Conservation (phyloP, 192 early-diverging fungal species). For the Chytriomyces sp. region DNA sequence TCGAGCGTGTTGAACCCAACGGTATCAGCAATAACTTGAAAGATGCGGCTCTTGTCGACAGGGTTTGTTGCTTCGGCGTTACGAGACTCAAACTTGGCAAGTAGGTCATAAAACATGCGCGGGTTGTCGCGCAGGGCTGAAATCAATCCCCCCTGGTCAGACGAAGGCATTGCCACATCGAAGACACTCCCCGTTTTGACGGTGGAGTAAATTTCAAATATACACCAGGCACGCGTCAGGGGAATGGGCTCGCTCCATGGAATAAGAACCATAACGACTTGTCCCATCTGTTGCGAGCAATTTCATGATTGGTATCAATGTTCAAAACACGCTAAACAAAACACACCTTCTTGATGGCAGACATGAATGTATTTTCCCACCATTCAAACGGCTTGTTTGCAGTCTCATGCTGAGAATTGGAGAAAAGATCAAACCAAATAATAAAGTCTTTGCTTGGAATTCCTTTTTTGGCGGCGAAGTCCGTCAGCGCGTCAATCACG, state of each 20-base stretch:
- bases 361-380: constrained; percentile 23
- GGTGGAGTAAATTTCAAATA: constrained; percentile 34
- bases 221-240: constrained; percentile 35
- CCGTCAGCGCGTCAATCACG: constrained; percentile 23
- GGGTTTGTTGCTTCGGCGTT: not conserved
- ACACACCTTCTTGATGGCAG: constrained; percentile 1
- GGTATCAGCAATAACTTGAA: not conserved
- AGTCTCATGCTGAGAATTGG: constrained; percentile 34
- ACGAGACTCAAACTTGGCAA: not conserved
- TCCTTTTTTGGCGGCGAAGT: not conserved
- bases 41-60: not conserved
- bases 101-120: not conserved
- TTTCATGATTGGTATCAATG: too few relatives aligned
- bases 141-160: not conserved
- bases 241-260: constrained; percentile 32
- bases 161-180: constrained; percentile 7
- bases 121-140: not conserved
- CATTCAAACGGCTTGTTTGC: constrained; percentile 6
- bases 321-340: too few relatives aligned
- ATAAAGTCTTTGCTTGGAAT: not conserved
- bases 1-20: not conserved
- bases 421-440: constrained; percentile 38
- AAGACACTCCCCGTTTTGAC: constrained; percentile 22
- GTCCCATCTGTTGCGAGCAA: constrained; percentile 7
- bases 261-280: constrained; percentile 20